Conservation (phyloP, 2,329 filamentous ascomycete species). For the Paecilomyces fulvus region DNA sequence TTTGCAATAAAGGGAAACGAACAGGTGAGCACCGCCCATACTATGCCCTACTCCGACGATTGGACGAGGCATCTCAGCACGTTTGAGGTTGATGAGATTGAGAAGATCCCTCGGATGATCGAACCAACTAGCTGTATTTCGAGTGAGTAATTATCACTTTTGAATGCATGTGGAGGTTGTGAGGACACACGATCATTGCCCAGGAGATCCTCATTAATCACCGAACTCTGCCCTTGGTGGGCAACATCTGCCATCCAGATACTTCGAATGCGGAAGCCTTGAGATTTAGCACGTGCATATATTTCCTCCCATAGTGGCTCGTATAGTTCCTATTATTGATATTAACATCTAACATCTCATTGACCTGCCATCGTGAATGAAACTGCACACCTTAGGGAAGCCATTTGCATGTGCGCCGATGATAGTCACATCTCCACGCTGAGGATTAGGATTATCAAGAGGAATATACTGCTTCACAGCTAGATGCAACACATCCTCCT, state of each 20-base stretch:
- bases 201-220: constrained; percentile 65
- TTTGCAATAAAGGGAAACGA: constrained; percentile 7
- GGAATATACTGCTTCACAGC: constrained; percentile 86
- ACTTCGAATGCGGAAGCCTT: constrained; percentile 62
- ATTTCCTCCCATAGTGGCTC: constrained; percentile 88
- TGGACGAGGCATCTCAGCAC: constrained; percentile 68
- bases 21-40: constrained; percentile 70
- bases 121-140: constrained; percentile 62
- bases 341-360: constrained; percentile 5
- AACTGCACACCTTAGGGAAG: constrained; percentile 65
- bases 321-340: constrained; percentile 63
- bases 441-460: constrained; percentile 56
- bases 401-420: constrained; percentile 85
- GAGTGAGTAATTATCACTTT: constrained; percentile 9
- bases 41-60: constrained; percentile 82
- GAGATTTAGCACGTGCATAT: constrained; percentile 46
- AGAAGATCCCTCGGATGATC: constrained; percentile 80
- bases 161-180: background rate
- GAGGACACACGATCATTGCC: constrained; percentile 69
- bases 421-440: constrained; percentile 72
- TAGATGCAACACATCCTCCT: constrained; percentile 66
- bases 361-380: background rate
- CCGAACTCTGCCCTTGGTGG: constrained; percentile 70
- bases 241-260: constrained; percentile 92
- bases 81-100: constrained; percentile 77